These are phyloP conservation scores for Cercospora beticola DNA, from an alignment of 2,329 filamentous ascomycete genomes.

Conservation along the genomic window DNA sequence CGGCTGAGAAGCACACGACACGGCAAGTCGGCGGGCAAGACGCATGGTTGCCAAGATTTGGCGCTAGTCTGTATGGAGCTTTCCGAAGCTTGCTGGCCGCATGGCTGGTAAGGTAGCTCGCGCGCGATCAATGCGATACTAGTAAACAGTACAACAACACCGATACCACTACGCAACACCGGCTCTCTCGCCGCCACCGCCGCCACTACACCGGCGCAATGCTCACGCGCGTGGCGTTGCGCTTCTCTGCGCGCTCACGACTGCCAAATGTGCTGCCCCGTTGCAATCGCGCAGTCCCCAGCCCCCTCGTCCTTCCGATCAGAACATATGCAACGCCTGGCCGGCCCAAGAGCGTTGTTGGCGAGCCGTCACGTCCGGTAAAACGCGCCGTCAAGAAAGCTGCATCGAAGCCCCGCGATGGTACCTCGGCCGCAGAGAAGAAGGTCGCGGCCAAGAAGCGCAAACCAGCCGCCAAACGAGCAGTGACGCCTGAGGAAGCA, in stretches of 20 bases:
- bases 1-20: background rate
- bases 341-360: constrained; percentile 36
- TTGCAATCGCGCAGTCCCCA: constrained; percentile 1
- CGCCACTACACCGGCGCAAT: constrained; percentile 16
- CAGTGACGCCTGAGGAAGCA: constrained; percentile 32
- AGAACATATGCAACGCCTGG: constrained; percentile 34
- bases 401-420: constrained; percentile 23
- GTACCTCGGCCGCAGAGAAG: constrained; percentile 28
- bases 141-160: constrained; percentile 6
- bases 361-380: constrained; percentile 34
- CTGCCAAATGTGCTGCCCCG: constrained; percentile 10
- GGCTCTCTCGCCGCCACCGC: background rate
- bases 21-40: background rate
- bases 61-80: background rate
- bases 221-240: constrained; percentile 27
- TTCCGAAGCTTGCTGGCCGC: background rate
- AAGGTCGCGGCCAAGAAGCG: constrained; percentile 27
- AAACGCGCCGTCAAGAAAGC: constrained; percentile 35
- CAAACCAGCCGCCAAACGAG: constrained; percentile 12
- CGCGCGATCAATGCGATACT: constrained; percentile 8
- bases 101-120: background rate
- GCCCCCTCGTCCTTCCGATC: constrained; percentile 18
- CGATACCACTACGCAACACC: background rate
- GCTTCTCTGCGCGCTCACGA: constrained; percentile 28
- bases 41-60: background rate